Percentiles rank a stretch among this genome's conserved stretches.
Evolutionary conservation across 2,329 filamentous ascomycete species (phyloP).

Genomic region (Paecilomyces formosus): DNA sequence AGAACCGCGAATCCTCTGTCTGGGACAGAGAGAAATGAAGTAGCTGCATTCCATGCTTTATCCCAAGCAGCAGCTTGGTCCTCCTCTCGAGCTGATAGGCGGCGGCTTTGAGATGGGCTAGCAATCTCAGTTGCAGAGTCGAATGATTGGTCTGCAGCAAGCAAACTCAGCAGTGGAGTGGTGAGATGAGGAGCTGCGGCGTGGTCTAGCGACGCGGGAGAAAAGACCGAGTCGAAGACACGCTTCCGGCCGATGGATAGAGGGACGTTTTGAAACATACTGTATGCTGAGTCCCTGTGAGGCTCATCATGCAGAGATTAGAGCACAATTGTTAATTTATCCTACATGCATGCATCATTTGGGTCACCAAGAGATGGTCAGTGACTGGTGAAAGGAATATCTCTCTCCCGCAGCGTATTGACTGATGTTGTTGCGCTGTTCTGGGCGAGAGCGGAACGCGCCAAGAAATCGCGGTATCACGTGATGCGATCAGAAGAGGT

Average conservation of each 20-base stretch:
- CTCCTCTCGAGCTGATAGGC: background rate
- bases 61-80: constrained; percentile 21
- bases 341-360: background rate
- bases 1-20: constrained; percentile 25
- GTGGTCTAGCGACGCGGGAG: constrained; percentile 28
- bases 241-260: constrained; percentile 26
- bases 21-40: constrained; percentile 31
- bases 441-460: background rate
- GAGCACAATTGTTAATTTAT: background rate
- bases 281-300: constrained; percentile 1
- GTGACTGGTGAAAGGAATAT: background rate
- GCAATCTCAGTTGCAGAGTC: constrained; percentile 1
- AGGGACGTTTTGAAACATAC: constrained; percentile 18
- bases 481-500: background rate
- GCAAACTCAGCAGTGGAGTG: constrained; percentile 17
- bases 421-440: background rate
- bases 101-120: background rate
- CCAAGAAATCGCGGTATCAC: background rate
- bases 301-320: background rate
- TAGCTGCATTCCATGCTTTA: constrained; percentile 34
- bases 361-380: background rate
- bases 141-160: constrained; percentile 9
- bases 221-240: constrained; percentile 38
- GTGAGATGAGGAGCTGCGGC: constrained; percentile 18
- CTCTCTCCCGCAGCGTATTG: background rate